These are phyloP conservation scores for Wickerhamiella occidentalis DNA, from an alignment of 805 yeast genomes.

Conservation along the genomic window DNA sequence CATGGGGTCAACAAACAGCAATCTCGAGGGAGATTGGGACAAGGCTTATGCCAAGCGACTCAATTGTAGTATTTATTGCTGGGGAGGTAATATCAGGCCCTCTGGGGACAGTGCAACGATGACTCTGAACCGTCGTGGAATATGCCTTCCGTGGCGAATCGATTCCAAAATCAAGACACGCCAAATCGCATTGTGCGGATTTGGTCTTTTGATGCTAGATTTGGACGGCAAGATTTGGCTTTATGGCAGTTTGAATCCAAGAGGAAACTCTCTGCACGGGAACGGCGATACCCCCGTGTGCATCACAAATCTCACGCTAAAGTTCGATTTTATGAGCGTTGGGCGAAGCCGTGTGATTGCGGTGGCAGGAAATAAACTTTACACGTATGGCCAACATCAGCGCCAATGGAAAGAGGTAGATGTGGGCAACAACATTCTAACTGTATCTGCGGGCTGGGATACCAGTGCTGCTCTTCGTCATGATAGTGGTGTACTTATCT, in stretches of 20 bases:
- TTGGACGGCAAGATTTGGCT: constrained; percentile 44
- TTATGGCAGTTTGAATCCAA: constrained; percentile 24
- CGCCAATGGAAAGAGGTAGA: constrained; percentile 18
- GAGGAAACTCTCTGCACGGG: not conserved
- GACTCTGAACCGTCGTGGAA: not conserved
- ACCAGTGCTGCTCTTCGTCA: not conserved
- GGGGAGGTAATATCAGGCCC: constrained; percentile 41
- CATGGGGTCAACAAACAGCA: not conserved
- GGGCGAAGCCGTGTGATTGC: not conserved
- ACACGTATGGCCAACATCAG: constrained; percentile 23
- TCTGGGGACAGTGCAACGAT: constrained; percentile 29
- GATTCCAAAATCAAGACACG: constrained; percentile 22
- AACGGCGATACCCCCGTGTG: too few relatives aligned
- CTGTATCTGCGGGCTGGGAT: constrained; percentile 5
- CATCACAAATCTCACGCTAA: too few relatives aligned
- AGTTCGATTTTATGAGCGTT: not conserved
- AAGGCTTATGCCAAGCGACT: constrained; percentile 34
- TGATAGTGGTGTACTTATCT: not conserved
- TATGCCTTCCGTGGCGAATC: not conserved
- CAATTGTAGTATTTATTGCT: constrained; percentile 35
- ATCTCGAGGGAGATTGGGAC: constrained; percentile 37
- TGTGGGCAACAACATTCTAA: constrained; percentile 11
- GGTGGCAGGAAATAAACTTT: not conserved
- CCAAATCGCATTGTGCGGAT: constrained; percentile 54
- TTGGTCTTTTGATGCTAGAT: constrained; percentile 46